Evolutionary conservation across 1,284 basidiomycete genomes (phyloP).

Genomic region (Abortiporus biennis): DNA sequence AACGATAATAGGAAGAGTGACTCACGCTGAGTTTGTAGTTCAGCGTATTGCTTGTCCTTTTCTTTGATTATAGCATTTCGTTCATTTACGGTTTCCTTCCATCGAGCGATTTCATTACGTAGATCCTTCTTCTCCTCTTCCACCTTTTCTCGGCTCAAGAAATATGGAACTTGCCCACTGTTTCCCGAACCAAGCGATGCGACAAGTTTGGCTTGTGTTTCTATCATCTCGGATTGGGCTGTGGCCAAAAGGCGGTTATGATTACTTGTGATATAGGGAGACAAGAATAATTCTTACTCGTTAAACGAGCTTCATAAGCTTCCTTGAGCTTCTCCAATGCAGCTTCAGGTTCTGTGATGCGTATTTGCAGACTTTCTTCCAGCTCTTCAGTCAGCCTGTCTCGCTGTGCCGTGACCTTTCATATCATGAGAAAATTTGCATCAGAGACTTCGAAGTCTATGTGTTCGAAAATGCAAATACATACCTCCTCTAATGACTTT

Average conservation of each 20-base stretch:
- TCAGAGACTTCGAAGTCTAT: background rate
- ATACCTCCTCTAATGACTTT: conserved; percentile 12
- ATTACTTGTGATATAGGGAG: conserved; percentile 47
- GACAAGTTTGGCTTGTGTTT: conserved; percentile 5
- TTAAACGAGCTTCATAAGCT: conserved; percentile 43
- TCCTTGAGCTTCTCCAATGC: conserved; percentile 37
- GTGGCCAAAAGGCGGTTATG: conserved; percentile 40
- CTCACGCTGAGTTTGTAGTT: conserved; percentile 43
- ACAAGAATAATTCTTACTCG: conserved; percentile 54
- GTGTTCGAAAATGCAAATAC: background rate
- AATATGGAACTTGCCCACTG: conserved; percentile 27
- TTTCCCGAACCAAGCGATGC: conserved; percentile 4
- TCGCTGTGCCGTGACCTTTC: conserved; percentile 31
- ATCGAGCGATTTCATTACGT: conserved; percentile 41
- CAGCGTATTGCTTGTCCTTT: conserved; percentile 38
- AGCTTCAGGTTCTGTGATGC: conserved; percentile 59
- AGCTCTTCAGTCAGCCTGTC: conserved; percentile 45
- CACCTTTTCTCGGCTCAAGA: conserved; percentile 66
- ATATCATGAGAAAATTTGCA: background rate
- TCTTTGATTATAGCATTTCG: conserved; percentile 38
- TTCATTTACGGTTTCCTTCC: conserved; percentile 38
- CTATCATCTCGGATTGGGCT: too few species aligned
- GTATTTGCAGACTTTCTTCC: conserved; percentile 48
- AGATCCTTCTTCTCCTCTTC: conserved; percentile 56
- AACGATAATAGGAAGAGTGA: background rate